These are phyloP conservation scores for Halophytophthora batemanensis DNA, from an alignment of 352 stramenopile species.

Conservation along the genomic window DNA sequence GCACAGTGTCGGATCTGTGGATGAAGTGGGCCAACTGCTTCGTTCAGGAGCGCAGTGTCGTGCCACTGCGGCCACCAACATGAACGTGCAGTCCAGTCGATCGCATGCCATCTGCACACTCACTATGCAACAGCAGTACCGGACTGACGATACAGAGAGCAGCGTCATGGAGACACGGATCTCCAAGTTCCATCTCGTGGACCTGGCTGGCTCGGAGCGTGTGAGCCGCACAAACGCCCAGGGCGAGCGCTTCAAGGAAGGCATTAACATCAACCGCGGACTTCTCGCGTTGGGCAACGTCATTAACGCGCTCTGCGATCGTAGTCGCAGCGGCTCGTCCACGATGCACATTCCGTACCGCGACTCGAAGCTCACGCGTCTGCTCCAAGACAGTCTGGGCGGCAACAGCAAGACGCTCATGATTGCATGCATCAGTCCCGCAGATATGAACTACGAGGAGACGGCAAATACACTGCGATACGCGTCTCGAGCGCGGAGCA, in stretches of 20 bases:
- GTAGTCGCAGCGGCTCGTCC: conserved; percentile 43
- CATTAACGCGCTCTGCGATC: conserved; percentile 90
- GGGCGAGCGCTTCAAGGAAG: conserved; percentile 90
- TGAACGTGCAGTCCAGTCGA: conserved; percentile 78
- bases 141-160: conserved; percentile 20
- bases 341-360: conserved; percentile 79
- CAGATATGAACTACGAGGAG: conserved; percentile 89
- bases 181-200: conserved; percentile 93
- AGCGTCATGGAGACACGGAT: conserved; percentile 33
- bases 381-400: conserved; percentile 87
- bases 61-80: conserved; percentile 62
- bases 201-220: conserved; percentile 94
- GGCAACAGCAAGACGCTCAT: conserved; percentile 92
- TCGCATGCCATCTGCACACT: conserved; percentile 91
- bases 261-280: conserved; percentile 93
- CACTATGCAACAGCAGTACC: conserved; percentile 75
- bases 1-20: conserved; percentile 55
- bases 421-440: conserved; percentile 83
- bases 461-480: conserved; percentile 95
- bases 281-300: conserved; percentile 95
- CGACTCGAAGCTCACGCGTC: conserved; percentile 89
- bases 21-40: conserved; percentile 44
- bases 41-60: conserved; percentile 41
- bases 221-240: conserved; percentile 86
- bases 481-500: conserved; percentile 96